Conservation (phyloP, 768 basidiomycete species). For the Agrocybe chaxingu region DNA sequence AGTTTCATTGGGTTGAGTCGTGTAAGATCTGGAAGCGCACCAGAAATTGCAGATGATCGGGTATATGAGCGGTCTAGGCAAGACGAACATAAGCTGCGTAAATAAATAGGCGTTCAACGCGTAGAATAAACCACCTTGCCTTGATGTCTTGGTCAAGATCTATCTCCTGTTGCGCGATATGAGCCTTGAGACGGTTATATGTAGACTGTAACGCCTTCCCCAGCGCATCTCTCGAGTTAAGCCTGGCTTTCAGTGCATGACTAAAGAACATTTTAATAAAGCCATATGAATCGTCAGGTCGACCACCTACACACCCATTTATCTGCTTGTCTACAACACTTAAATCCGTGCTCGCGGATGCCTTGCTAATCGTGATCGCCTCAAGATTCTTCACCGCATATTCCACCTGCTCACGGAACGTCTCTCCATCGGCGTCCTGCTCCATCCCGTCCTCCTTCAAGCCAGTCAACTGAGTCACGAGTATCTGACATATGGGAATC, state of each 20-base stretch:
- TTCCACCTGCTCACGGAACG: slow-evolving; percentile 49
- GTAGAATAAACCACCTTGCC: slow-evolving; percentile 27
- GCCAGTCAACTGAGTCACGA: slow-evolving; percentile 54
- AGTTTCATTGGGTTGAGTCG: background rate
- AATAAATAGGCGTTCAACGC: background rate
- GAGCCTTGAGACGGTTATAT: slow-evolving; percentile 48
- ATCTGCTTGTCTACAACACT: slow-evolving; percentile 51
- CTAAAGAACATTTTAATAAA: slow-evolving; percentile 29
- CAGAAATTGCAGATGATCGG: slow-evolving; percentile 71
- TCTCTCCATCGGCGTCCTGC: slow-evolving; percentile 30
- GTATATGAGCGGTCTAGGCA: slow-evolving; percentile 53
- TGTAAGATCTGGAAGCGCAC: slow-evolving; percentile 34
- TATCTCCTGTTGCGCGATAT: slow-evolving; percentile 38
- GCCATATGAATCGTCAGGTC: background rate
- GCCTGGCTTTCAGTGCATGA: slow-evolving; percentile 62
- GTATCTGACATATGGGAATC: slow-evolving; percentile 47
- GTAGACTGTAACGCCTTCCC: slow-evolving; percentile 58
- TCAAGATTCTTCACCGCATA: slow-evolving; percentile 61
- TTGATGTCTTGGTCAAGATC: slow-evolving; percentile 70
- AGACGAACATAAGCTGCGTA: slow-evolving; percentile 1
- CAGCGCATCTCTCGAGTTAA: slow-evolving; percentile 60
- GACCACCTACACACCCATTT: slow-evolving; percentile 44
- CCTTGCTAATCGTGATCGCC: slow-evolving; percentile 49
- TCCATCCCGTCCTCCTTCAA: slow-evolving; percentile 40
- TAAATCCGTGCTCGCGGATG: slow-evolving; percentile 56